These are phyloP conservation scores for Agrostemma githago DNA, from an alignment of 148 eudicot species.

Conservation along the genomic window DNA sequence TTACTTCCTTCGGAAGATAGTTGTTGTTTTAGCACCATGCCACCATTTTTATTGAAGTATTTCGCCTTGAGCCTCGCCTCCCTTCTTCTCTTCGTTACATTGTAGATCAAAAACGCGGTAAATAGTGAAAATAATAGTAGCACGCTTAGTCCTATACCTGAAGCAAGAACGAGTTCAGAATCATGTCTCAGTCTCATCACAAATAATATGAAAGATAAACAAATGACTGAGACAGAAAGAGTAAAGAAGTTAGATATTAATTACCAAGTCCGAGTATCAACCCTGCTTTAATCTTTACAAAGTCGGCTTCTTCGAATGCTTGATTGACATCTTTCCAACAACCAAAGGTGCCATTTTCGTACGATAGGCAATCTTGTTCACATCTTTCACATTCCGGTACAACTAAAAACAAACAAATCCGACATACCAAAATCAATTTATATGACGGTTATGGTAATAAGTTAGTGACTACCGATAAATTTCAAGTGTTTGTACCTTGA, in stretches of 20 bases:
- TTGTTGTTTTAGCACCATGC: constrained; percentile 13
- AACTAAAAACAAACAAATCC: background rate
- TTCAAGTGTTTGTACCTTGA: constrained; percentile 11
- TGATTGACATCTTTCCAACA: background rate
- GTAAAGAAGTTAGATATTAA: background rate
- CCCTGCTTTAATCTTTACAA: background rate
- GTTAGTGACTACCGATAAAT: too few relatives aligned
- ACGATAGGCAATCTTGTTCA: constrained; percentile 5
- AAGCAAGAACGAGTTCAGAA: background rate
- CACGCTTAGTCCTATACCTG: constrained; percentile 6
- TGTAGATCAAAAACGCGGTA: background rate
- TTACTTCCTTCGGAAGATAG: constrained; percentile 6
- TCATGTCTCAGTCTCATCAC: too few relatives aligned
- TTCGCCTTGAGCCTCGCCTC: background rate
- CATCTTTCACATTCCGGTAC: background rate
- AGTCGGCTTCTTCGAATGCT: background rate
- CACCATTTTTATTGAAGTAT: constrained; percentile 15
- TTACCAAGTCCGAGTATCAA: constrained; percentile 16
- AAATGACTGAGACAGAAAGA: too few relatives aligned
- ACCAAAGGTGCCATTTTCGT: constrained; percentile 10
- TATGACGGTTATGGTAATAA: background rate
- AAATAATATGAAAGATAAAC: too few relatives aligned
- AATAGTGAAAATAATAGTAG: background rate
- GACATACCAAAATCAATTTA: background rate
- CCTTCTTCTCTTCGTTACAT: constrained; percentile 1